These are phyloP conservation scores for Backusella liffmaniae DNA, from an alignment of 192 early-diverging fungal genomes.

Conservation along the genomic window DNA sequence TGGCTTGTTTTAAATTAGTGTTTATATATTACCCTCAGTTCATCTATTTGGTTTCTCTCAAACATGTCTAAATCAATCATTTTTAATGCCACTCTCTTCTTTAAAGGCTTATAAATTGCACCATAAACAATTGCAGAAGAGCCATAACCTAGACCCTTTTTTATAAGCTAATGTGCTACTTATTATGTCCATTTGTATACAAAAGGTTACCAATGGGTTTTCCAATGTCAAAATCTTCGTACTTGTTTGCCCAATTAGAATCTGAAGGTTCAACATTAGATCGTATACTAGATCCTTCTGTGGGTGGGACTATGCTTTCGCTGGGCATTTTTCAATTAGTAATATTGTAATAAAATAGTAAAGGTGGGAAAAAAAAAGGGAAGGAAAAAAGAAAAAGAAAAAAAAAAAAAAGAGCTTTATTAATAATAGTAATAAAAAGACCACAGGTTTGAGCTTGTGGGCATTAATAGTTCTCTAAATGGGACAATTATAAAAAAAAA, in stretches of 20 bases:
- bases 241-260: conserved; percentile 24
- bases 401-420: neutral
- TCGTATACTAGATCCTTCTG: neutral
- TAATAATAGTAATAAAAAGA: neutral
- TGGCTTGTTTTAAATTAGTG: neutral
- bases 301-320: neutral
- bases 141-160: conserved; percentile 64
- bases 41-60: conserved; percentile 90
- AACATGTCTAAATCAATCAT: conserved; percentile 90
- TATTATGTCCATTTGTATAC: neutral
- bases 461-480: neutral
- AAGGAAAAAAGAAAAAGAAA: neutral
- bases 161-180: neutral
- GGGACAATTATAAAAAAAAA: neutral
- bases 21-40: conserved; percentile 60
- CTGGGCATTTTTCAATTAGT: neutral
- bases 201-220: conserved; percentile 27
- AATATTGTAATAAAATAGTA: neutral
- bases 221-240: conserved; percentile 37
- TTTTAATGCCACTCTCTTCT: conserved; percentile 74
- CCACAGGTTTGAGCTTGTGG: neutral
- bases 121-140: conserved; percentile 82
- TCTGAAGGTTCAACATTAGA: conserved; percentile 17
- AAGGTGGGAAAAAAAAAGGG: neutral
- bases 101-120: conserved; percentile 71